phyloP scores from a whole-genome alignment of 352 stramenopile genomes.

The Phytophthora agathidicida region DNA sequence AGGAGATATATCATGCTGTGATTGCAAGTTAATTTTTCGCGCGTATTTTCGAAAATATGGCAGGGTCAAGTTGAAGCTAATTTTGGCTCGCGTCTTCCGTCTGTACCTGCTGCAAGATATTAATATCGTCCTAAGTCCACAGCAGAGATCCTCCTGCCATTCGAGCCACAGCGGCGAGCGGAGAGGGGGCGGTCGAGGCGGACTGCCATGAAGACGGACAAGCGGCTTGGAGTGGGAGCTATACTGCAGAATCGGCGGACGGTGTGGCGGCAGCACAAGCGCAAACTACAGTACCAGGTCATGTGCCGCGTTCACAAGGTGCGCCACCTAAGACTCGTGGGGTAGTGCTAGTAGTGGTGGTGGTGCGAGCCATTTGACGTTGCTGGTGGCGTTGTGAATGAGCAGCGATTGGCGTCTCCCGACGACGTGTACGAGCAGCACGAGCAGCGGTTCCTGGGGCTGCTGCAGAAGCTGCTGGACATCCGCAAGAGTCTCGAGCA shows the following conservation, averaged over 20 bases:
- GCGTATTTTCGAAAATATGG: constrained; percentile 16
- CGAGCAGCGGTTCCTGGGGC: constrained; percentile 68
- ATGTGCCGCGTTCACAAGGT: constrained; percentile 65
- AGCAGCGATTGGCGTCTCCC: constrained; percentile 49
- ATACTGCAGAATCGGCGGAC: constrained; percentile 44
- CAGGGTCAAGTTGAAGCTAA: constrained; percentile 24
- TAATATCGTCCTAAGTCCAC: no score
- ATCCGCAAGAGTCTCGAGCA: constrained; percentile 74
- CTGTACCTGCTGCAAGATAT: no score
- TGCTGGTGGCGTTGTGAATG: background rate
- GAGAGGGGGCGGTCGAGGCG: constrained; percentile 5
- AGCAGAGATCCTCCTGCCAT: constrained; percentile 3
- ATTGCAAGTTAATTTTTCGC: constrained; percentile 18
- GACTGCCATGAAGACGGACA: constrained; percentile 30
- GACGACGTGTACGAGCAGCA: constrained; percentile 77
- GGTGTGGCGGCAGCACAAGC: constrained; percentile 67
- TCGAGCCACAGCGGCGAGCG: constrained; percentile 1
- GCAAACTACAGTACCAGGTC: constrained; percentile 62
- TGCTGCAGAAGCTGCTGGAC: constrained; percentile 75
- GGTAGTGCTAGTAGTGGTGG: no score
- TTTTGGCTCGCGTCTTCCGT: constrained; percentile 25
- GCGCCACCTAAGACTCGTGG: no score
- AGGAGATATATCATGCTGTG: background rate
- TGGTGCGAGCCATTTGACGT: no score
- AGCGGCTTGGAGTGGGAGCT: constrained; percentile 29